Percentiles rank a stretch among this genome's conserved stretches.
These are phyloP conservation scores for Ananas comosus DNA, from an alignment of 176 grass and related monocot species.

Conservation along the genomic window DNA sequence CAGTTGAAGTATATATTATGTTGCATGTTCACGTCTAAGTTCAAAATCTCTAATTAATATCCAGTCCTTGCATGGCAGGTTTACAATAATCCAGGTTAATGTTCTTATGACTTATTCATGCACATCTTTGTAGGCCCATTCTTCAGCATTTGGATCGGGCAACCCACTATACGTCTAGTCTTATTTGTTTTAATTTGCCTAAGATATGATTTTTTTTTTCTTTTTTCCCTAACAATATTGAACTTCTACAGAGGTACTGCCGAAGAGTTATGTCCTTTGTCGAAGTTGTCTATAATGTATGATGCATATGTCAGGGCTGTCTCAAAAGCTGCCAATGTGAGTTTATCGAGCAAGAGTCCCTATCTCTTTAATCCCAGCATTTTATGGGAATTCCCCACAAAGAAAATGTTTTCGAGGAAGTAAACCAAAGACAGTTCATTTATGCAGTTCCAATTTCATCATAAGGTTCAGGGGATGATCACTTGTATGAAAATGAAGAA, in stretches of 20 bases:
- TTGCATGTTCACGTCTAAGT: not conserved
- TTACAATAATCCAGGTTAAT: not conserved
- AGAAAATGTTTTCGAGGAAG: not conserved
- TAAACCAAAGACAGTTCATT: not conserved
- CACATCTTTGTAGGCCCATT: not conserved
- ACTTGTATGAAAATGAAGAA: not conserved
- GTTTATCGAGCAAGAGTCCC: no score
- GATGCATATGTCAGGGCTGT: no score
- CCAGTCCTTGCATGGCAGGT: not conserved
- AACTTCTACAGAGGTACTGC: no score
- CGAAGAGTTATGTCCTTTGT: no score
- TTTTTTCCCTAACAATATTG: not conserved
- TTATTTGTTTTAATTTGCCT: not conserved
- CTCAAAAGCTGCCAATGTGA: no score
- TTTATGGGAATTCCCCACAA: not conserved
- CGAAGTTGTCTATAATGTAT: no score
- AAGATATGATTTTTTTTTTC: not conserved
- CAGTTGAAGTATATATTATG: not conserved
- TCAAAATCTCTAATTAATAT: not conserved
- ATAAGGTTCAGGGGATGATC: not conserved
- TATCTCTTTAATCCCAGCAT: no score
- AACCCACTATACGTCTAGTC: not conserved
- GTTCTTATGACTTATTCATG: not conserved
- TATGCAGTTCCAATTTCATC: not conserved
- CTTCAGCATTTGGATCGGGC: not conserved